Conservation (phyloP, 345 rosid species). For the Excoecaria cochinchinensis region DNA sequence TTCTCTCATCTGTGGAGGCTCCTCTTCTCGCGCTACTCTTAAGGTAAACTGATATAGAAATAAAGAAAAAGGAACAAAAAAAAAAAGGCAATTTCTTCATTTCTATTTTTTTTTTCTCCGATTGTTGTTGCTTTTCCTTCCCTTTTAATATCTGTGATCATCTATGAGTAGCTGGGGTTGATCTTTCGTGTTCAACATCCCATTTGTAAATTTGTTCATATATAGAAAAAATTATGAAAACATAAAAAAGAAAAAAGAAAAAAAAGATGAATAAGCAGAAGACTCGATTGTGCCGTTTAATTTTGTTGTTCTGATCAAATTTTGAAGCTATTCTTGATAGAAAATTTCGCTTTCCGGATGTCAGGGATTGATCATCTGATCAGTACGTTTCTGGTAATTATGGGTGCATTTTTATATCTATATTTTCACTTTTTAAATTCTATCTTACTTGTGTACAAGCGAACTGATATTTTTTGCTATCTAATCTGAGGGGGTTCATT, state of each 20-base stretch:
- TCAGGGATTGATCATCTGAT: not conserved
- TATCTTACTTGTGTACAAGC: not conserved
- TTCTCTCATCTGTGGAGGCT: conserved; percentile 48
- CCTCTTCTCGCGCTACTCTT: conserved; percentile 38
- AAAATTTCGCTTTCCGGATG: not conserved
- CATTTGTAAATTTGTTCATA: not conserved
- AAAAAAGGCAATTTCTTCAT: too few relatives aligned
- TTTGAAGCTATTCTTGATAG: not conserved
- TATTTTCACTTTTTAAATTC: not conserved
- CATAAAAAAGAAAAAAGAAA: not conserved
- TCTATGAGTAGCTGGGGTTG: conserved; percentile 12
- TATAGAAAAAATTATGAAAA: not conserved
- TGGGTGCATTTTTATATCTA: not conserved
- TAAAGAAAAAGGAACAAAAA: too few relatives aligned
- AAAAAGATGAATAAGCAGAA: not conserved
- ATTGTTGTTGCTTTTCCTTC: not conserved
- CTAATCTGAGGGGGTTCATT: not conserved
- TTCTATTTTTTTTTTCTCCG: not conserved
- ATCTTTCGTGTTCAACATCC: not conserved
- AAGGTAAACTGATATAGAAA: conserved; percentile 36
- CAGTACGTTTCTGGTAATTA: not conserved
- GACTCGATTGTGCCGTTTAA: too few relatives aligned
- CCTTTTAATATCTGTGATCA: not conserved
- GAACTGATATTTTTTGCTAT: not conserved
- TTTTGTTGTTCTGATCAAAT: not conserved